A percentile compares a stretch with the other conserved stretches of the same genome.
Evolutionary conservation across 2,329 filamentous ascomycete genomes (phyloP).

Genomic region (Ophiostoma quercus): DNA sequence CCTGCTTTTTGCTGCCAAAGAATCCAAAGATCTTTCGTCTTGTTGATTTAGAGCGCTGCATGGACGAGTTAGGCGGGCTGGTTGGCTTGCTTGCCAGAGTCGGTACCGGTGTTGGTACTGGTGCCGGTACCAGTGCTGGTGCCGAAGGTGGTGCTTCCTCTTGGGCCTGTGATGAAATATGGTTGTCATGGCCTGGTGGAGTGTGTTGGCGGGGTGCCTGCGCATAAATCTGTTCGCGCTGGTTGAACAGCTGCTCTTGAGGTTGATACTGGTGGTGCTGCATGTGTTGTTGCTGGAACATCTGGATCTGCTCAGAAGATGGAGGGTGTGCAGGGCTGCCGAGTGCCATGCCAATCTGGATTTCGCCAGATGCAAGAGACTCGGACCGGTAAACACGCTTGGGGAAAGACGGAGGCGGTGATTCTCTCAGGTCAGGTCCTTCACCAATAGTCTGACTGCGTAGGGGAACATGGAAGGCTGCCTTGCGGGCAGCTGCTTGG

Average conservation of each 20-base stretch:
- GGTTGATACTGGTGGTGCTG: neutral
- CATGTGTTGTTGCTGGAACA: constrained; percentile 21
- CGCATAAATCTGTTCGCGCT: constrained; percentile 20
- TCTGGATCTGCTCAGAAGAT: constrained; percentile 23
- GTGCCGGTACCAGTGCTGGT: too few species aligned
- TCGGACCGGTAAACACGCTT: constrained; percentile 37
- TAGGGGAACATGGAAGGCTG: constrained; percentile 39
- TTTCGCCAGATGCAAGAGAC: constrained; percentile 41
- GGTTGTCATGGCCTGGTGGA: neutral
- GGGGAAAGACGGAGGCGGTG: neutral
- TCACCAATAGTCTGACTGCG: constrained; percentile 41
- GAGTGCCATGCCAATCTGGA: constrained; percentile 66
- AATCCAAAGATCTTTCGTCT: constrained; percentile 57
- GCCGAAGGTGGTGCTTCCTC: neutral
- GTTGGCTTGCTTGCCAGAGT: neutral
- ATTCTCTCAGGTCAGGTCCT: constrained; percentile 28
- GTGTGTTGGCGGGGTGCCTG: constrained; percentile 7
- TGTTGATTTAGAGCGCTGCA: constrained; percentile 46
- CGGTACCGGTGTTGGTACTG: neutral
- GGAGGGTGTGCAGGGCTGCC: constrained; percentile 58
- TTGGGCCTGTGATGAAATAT: neutral
- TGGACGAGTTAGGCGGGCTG: neutral
- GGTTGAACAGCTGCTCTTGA: constrained; percentile 21
- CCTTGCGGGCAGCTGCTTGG: constrained; percentile 27
- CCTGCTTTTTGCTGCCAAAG: constrained; percentile 44